Conservation (phyloP, 78 protist genomes). For the Dictyostelium discoideum region dicty_2.7 NC_007091.3:1979501-1980000, state of each 20-base stretch:
- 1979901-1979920: not conserved
- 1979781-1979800: conserved; percentile 92
- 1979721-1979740: conserved; percentile 85
- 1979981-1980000: not conserved
- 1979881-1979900: not conserved
- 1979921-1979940: not conserved
- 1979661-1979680: not conserved
- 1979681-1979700: conserved; percentile 33
- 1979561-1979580: not conserved
- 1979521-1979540: conserved; percentile 30
- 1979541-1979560: not conserved
- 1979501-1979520: conserved; percentile 55
- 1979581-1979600: conserved; percentile 35
- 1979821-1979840: conserved; percentile 76
- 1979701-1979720: conserved; percentile 76
- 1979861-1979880: conserved; percentile 63
- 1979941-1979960: not conserved
- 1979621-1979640: conserved; percentile 10
- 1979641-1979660: conserved; percentile 15
- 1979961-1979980: not conserved
- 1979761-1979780: conserved; percentile 93
- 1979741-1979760: conserved; percentile 92
- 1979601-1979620: conserved; percentile 19
- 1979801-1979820: conserved; percentile 87
- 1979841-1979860: conserved; percentile 60